Conservation (phyloP, 1,284 basidiomycete species). For the Microbotryomycetes sp. region DNA sequence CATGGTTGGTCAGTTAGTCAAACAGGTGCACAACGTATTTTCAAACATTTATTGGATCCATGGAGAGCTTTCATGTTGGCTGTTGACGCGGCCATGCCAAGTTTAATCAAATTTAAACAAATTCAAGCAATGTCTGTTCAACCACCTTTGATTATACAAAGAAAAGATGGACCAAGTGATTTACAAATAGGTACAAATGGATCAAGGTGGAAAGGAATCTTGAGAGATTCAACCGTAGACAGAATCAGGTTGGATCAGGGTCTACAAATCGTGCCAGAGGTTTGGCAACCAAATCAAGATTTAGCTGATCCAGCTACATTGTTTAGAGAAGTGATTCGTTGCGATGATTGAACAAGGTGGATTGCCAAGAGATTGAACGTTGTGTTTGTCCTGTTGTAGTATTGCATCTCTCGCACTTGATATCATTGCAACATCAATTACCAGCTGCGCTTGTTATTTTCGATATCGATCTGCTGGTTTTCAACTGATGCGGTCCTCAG, state of each 20-base stretch:
- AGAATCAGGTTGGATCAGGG: slow-evolving; percentile 34
- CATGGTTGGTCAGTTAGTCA: slow-evolving; percentile 38
- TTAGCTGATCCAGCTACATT: slow-evolving; percentile 27
- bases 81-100: slow-evolving; percentile 51
- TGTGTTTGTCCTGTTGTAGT: neutral
- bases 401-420: neutral
- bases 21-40: slow-evolving; percentile 27
- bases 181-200: slow-evolving; percentile 39
- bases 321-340: slow-evolving; percentile 2
- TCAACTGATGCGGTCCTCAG: no score
- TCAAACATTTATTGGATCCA: slow-evolving; percentile 30
- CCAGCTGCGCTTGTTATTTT: no score
- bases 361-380: neutral
- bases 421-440: neutral
- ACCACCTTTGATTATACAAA: slow-evolving; percentile 39
- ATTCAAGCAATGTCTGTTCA: slow-evolving; percentile 38
- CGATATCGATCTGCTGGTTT: no score
- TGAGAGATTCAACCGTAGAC: slow-evolving; percentile 41
- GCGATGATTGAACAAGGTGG: neutral
- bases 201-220: slow-evolving; percentile 36
- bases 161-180: slow-evolving; percentile 40
- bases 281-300: slow-evolving; percentile 5
- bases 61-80: slow-evolving; percentile 38
- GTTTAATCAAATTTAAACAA: slow-evolving; percentile 48
- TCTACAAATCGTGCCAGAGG: slow-evolving; percentile 26